Conservation (phyloP, 2,329 filamentous ascomycete species). For the Curvularia eragrostidis region DNA sequence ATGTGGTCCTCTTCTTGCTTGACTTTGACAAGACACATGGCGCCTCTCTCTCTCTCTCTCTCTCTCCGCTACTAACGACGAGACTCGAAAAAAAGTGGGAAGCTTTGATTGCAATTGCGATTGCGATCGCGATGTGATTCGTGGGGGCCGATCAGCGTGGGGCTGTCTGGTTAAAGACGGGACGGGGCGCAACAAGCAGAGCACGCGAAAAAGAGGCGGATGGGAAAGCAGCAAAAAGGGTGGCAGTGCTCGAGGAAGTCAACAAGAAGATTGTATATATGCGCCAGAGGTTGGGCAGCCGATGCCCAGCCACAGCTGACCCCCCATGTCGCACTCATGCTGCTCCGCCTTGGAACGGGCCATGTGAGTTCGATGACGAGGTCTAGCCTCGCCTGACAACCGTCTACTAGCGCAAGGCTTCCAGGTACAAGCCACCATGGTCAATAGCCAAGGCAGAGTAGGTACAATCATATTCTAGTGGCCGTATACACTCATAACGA, state of each 20-base stretch:
- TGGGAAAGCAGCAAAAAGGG: slow-evolving; percentile 5
- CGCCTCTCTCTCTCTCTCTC: slow-evolving; percentile 1
- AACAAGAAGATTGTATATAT: slow-evolving; percentile 27
- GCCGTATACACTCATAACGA: slow-evolving; percentile 35
- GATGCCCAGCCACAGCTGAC: slow-evolving; percentile 41
- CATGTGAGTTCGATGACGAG: slow-evolving; percentile 30
- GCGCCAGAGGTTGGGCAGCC: slow-evolving; percentile 30
- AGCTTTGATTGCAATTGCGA: slow-evolving; percentile 37
- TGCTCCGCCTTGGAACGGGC: slow-evolving; percentile 37
- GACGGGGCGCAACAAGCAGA: slow-evolving; percentile 16
- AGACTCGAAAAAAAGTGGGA: slow-evolving; percentile 9
- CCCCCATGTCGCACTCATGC: slow-evolving; percentile 32
- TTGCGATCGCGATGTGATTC: slow-evolving; percentile 44
- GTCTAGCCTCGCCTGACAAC: slow-evolving; percentile 22
- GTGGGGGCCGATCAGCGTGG: slow-evolving; percentile 37
- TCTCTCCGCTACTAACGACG: slow-evolving; percentile 8
- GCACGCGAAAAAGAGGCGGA: slow-evolving; percentile 5
- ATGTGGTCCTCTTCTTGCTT: slow-evolving; percentile 55
- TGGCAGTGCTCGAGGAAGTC: slow-evolving; percentile 26
- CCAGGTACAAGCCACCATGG: slow-evolving; percentile 28
- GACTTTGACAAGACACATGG: slow-evolving; percentile 58
- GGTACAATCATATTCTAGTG: slow-evolving; percentile 13
- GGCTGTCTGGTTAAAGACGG: slow-evolving; percentile 19
- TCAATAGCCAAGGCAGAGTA: slow-evolving; percentile 16
- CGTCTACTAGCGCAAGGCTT: slow-evolving; percentile 23